Evolutionary conservation across 495 filamentous ascomycete genomes (phyloP), one percentile per base, ranked within the genome.

Genomic region (Penicillium lividum): DNA sequence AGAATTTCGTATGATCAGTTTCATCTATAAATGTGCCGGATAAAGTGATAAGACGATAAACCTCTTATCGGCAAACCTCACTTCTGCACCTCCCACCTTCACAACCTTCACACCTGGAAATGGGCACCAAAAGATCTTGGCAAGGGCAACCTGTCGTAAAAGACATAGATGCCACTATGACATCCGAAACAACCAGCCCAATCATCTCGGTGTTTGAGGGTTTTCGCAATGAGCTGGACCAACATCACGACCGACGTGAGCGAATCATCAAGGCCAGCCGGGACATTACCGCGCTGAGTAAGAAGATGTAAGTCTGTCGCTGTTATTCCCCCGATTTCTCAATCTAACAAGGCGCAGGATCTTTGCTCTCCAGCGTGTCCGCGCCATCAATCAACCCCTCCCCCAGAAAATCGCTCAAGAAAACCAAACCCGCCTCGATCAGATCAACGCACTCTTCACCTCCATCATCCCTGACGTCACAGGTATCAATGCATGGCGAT

Each of bases 191-290:
- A n/a, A 57, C 69, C 30, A 51, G 63, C 48, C 49, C 69, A 25
- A 73, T 88, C 66, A 83, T 89, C 54, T 78, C 86, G 47, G 91
- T 97, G 81, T 98, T 98, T 64, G 87, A 89, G 68, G 72, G 63
- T 31, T 93, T 98, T 67, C 88, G 93, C 57, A 76, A 86, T 57
- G 93, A 97, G 72, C 81, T 98, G 7, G 95, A 98, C 67, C 86
- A 92, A 72, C 93, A 98, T 68, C 90, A 98, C 61, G 95, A 97
- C 73, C 86, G 93, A 11, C 85, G 94, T 36, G 92, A 96, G 73
- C 83, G 89, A 28, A 82, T 97, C 54, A 90, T 93, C 58, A 98
- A 97, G 74, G 85, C 85, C 2, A 92, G 89, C 13, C 79, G 93
- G 42, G 94, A 98, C 74, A 88, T 98, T 59, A 98, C 95, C 7